Evolutionary conservation across 768 basidiomycete species (phyloP).

Genomic region (Suillus ampliporus): DNA sequence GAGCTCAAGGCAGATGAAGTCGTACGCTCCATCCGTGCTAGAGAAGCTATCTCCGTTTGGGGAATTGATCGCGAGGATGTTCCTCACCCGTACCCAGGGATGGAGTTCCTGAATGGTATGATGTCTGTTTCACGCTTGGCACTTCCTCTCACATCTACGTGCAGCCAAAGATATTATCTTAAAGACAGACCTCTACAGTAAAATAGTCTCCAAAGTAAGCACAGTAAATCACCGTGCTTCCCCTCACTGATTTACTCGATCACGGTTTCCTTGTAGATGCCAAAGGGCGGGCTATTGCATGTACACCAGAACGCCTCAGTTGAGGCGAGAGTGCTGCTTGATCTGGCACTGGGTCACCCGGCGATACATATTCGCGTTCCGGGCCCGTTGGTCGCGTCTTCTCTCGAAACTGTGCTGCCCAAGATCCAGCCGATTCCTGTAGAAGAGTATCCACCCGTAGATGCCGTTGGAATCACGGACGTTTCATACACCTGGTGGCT

Average conservation of each 20-base stretch:
- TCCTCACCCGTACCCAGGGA: conserved; percentile 71
- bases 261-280: conserved; percentile 40
- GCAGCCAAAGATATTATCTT: conserved; percentile 41
- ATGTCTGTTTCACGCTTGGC: neutral
- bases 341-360: conserved; percentile 44
- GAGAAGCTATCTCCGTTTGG: conserved; percentile 65
- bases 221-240: neutral
- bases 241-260: neutral
- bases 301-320: conserved; percentile 50
- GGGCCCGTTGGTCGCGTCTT: conserved; percentile 26
- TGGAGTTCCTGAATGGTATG: conserved; percentile 74
- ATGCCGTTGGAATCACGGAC: conserved; percentile 32
- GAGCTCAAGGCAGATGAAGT: conserved; percentile 61
- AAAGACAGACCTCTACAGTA: conserved; percentile 42
- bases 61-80: conserved; percentile 52
- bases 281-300: conserved; percentile 53
- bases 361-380: conserved; percentile 44
- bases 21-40: conserved; percentile 55
- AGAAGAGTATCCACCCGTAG: conserved; percentile 20
- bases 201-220: conserved; percentile 43
- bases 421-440: conserved; percentile 42
- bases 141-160: neutral
- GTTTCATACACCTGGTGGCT: conserved; percentile 36
- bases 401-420: conserved; percentile 35
- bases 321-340: conserved; percentile 39